A percentile compares a stretch with the other conserved stretches of the same genome.
phyloP scores from a whole-genome alignment of 305 asterid species.

The Salvia sclarea region DNA sequence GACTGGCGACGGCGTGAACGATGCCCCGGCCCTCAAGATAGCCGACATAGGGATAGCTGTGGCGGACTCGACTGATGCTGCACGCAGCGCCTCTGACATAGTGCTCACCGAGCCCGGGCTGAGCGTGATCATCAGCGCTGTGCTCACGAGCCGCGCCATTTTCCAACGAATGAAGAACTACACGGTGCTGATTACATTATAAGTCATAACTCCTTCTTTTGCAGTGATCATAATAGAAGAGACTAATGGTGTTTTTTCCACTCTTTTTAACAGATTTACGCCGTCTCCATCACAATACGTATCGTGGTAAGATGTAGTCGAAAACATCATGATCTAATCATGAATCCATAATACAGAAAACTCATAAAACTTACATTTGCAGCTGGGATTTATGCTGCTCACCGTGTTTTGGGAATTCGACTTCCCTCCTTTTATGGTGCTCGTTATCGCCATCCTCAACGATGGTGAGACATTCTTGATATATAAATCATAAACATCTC shows the following conservation, averaged over 20 bases:
- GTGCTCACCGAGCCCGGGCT: constrained; percentile 71
- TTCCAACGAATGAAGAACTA: constrained; percentile 82
- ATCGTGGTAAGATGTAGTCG: constrained; percentile 43
- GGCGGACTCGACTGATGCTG: constrained; percentile 79
- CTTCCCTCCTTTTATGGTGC: constrained; percentile 82
- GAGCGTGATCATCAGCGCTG: constrained; percentile 76
- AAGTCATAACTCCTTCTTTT: too few relatives aligned
- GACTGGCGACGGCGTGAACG: constrained; percentile 85
- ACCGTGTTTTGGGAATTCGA: constrained; percentile 67
- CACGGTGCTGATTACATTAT: constrained; percentile 36
- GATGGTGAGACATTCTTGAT: constrained; percentile 45
- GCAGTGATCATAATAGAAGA: background rate
- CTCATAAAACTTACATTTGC: background rate
- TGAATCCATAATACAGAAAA: too few relatives aligned
- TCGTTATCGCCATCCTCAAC: constrained; percentile 72
- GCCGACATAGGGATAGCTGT: constrained; percentile 85
- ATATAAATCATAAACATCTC: background rate
- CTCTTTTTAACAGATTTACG: constrained; percentile 70
- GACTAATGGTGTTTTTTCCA: too few relatives aligned
- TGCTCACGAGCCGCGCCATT: constrained; percentile 70
- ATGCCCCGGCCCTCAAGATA: constrained; percentile 67
- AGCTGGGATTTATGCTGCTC: constrained; percentile 61
- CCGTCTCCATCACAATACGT: constrained; percentile 79
- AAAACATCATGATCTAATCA: background rate
- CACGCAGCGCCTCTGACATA: constrained; percentile 73